These are phyloP conservation scores for Glaciozyma antarctica DNA, from an alignment of 768 basidiomycete species.

Conservation along the genomic window DNA sequence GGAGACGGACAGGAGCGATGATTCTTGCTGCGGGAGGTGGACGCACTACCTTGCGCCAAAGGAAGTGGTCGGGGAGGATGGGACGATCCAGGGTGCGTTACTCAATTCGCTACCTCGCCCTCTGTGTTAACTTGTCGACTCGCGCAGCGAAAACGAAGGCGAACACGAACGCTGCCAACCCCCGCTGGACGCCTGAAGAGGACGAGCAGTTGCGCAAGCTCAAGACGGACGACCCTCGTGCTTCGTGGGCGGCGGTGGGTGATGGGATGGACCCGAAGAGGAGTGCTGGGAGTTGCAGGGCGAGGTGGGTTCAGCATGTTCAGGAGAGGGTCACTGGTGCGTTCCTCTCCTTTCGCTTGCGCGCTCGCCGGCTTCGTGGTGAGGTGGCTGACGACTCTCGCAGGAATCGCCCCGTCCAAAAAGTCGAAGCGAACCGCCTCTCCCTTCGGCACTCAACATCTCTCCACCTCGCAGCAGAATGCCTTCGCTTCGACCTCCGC, in stretches of 20 bases:
- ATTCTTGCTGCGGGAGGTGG: slow-evolving; percentile 1
- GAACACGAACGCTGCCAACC: neutral
- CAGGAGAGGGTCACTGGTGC: neutral
- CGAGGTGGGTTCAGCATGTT: slow-evolving; percentile 2
- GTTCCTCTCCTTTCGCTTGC: neutral
- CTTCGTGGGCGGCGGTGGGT: neutral
- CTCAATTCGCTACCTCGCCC: neutral
- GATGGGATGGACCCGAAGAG: neutral
- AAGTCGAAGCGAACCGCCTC: too few relatives aligned
- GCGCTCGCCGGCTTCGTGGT: neutral
- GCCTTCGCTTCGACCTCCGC: neutral
- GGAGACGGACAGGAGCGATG: neutral
- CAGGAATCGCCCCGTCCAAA: too few relatives aligned
- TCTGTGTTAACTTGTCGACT: neutral
- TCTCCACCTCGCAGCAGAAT: neutral
- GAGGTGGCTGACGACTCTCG: neutral
- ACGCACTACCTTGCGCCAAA: neutral
- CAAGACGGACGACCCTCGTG: neutral
- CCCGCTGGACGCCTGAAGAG: neutral
- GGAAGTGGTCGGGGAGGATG: neutral
- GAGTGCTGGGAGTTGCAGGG: neutral
- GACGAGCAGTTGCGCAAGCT: neutral
- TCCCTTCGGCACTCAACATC: too few relatives aligned
- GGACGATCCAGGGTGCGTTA: neutral
- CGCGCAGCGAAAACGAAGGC: neutral